Evolutionary conservation across 2,329 filamentous ascomycete species (phyloP).

Genomic region (Fusarium sp.): DNA sequence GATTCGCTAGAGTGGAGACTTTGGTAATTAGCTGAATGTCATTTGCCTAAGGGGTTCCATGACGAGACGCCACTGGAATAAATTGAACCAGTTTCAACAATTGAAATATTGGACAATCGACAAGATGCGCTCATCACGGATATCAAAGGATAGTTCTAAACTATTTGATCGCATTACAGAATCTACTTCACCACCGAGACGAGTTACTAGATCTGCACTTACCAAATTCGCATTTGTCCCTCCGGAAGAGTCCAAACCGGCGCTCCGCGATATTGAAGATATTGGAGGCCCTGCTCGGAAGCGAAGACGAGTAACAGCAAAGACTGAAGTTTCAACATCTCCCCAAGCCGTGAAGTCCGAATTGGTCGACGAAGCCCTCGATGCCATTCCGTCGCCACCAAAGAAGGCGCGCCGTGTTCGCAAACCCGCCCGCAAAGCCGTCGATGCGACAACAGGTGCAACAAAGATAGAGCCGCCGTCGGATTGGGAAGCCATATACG

Average conservation of each 20-base stretch:
- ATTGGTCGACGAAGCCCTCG: conserved; percentile 47
- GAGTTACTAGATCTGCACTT: conserved; percentile 64
- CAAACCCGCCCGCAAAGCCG: conserved; percentile 62
- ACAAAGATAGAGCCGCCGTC: conserved; percentile 70
- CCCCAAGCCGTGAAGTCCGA: conserved; percentile 57
- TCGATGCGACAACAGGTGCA: conserved; percentile 58
- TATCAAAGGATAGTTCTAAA: conserved; percentile 70
- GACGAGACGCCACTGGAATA: conserved; percentile 22
- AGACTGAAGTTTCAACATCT: conserved; percentile 28
- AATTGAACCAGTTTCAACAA: conserved; percentile 1
- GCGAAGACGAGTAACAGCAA: conserved; percentile 47
- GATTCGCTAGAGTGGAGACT: conserved; percentile 28
- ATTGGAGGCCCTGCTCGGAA: conserved; percentile 52
- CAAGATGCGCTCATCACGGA: conserved; percentile 68
- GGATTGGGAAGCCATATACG: conserved; percentile 88
- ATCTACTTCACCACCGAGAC: conserved; percentile 54
- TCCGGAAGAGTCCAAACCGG: conserved; percentile 41
- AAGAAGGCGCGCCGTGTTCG: conserved; percentile 53
- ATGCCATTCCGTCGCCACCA: conserved; percentile 45
- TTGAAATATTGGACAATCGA: conserved; percentile 1
- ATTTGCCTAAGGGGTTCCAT: conserved; percentile 28
- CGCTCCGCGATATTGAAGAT: conserved; percentile 70
- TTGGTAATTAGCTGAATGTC: conserved; percentile 11
- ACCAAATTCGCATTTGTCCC: conserved; percentile 61
- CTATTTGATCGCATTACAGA: conserved; percentile 59